A percentile compares a stretch with the other conserved stretches of the same genome.
Conservation (phyloP, 2,329 filamentous ascomycete genomes). For the Talaromyces atroroseus region DNA sequence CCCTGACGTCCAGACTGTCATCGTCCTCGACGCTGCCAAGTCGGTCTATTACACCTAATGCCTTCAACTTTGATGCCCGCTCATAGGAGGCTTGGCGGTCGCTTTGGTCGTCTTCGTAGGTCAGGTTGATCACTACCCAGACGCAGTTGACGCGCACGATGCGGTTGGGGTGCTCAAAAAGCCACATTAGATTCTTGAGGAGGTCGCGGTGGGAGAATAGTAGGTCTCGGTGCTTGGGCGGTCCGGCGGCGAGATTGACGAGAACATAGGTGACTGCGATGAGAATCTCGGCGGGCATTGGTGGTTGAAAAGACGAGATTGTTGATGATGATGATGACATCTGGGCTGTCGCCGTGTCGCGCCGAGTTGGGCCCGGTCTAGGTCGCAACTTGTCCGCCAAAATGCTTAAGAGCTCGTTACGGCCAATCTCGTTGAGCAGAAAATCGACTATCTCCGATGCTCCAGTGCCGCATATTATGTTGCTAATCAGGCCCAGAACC, state of each 20-base stretch:
- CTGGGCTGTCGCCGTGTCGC: slow-evolving; percentile 26
- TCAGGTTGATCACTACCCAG: slow-evolving; percentile 80
- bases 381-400: slow-evolving; percentile 71
- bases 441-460: slow-evolving; percentile 73
- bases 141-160: slow-evolving; percentile 73
- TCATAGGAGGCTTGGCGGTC: slow-evolving; percentile 62
- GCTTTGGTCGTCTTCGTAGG: slow-evolving; percentile 68
- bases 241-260: slow-evolving; percentile 80
- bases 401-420: slow-evolving; percentile 73
- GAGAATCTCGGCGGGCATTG: slow-evolving; percentile 59
- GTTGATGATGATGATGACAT: slow-evolving; percentile 6
- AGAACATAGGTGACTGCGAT: slow-evolving; percentile 74
- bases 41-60: slow-evolving; percentile 64
- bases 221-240: slow-evolving; percentile 69
- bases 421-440: slow-evolving; percentile 68
- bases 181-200: slow-evolving; percentile 64
- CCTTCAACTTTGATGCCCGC: slow-evolving; percentile 63
- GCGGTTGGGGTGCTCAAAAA: slow-evolving; percentile 67
- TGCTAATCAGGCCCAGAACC: slow-evolving; percentile 81
- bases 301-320: slow-evolving; percentile 14
- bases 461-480: slow-evolving; percentile 67
- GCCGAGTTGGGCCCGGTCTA: slow-evolving; percentile 27
- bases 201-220: slow-evolving; percentile 72
- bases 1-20: slow-evolving; percentile 71
- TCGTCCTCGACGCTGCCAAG: slow-evolving; percentile 63